Base-by-base conservation (phyloP, 2,329 filamentous ascomycete genomes). In the Colletotrichum tropicicola region DNA sequence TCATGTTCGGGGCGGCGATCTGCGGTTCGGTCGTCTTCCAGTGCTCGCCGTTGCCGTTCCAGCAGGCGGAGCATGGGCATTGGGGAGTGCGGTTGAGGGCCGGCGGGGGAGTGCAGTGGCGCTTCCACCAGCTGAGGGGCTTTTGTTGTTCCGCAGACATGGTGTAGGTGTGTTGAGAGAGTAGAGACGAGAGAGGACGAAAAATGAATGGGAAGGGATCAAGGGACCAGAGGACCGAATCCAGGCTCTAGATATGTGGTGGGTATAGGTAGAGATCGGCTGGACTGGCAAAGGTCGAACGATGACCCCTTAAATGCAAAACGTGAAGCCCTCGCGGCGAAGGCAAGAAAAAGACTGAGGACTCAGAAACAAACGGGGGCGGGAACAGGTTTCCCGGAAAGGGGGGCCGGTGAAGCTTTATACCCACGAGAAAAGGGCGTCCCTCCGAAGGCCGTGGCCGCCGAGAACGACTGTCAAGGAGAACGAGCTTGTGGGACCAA, bases 61-160 rank as follows among this genome's bases (percentile, higher is more conserved):
- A 78, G 72, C 76, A 78, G 47, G 71, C 66, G 54, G 71, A 73
- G 69, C 78, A 80, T 55, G 77, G 77, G 59, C 78, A 80, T 19
- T 72, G 67, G 4, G 76, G 70, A 32, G 70, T 70, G 63, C 69
- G 68, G 70, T 73, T 74, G 69, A 78, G 70, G 47, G 78, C 77
- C 2, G 78, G 78, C 17, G 76, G 75, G 57, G 78, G 77, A 49
- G 77, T 71, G 67, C 77, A 79, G 73, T 80, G 78, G 66, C 78
- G 77, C 51, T 76, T 74, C 65, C 79, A 79, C 78, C 78, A 80
- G 68, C 71, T 73, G 52, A 73, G 74, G 47, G 67, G 71, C 59
- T 68, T 68, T 44, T 68, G 64, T 53, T 68, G 64, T 39, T 53
- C 30, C 13, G 65, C 19, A 54, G 63, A 37, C 66, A 68, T 68